These are phyloP conservation scores for Gaertneriomyces sp. DNA, from an alignment of 192 early-diverging fungal species.

Conservation along the genomic window DNA sequence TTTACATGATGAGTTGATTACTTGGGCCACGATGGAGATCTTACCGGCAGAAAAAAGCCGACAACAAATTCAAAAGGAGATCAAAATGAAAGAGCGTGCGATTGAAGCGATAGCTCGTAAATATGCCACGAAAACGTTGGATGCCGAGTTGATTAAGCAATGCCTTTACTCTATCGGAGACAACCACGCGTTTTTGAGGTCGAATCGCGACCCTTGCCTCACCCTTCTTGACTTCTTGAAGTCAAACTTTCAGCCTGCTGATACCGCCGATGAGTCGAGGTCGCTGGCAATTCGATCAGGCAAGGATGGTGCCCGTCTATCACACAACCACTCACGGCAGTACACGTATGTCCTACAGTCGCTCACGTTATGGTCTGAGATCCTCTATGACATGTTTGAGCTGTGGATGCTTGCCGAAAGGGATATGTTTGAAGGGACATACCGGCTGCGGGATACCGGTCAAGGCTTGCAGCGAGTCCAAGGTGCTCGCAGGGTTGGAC, in stretches of 20 bases:
- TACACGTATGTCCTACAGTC: constrained; percentile 93
- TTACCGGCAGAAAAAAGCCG: constrained; percentile 36
- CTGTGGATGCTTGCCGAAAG: constrained; percentile 88
- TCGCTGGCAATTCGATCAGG: constrained; percentile 85
- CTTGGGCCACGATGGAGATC: constrained; percentile 63
- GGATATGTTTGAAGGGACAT: constrained; percentile 80
- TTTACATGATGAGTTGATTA: constrained; percentile 77
- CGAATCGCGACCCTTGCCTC: constrained; percentile 86
- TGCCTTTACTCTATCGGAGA: constrained; percentile 98
- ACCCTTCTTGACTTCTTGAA: constrained; percentile 79
- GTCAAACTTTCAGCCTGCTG: constrained; percentile 61
- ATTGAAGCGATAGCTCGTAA: constrained; percentile 81
- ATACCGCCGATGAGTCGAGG: constrained; percentile 54
- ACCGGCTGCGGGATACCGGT: constrained; percentile 92
- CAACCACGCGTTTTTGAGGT: constrained; percentile 85
- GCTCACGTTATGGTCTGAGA: constrained; percentile 91
- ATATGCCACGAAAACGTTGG: constrained; percentile 56
- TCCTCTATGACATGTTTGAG: constrained; percentile 94
- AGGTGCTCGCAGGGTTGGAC: constrained; percentile 73
- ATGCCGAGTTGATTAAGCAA: constrained; percentile 54
- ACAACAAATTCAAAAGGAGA: constrained; percentile 67
- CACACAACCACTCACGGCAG: constrained; percentile 90
- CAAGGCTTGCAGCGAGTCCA: constrained; percentile 97
- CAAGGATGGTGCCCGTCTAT: constrained; percentile 77
- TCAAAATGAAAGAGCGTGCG: constrained; percentile 85